Conservation (phyloP, 257 asterid species). For the Solanum okadae region DNA sequence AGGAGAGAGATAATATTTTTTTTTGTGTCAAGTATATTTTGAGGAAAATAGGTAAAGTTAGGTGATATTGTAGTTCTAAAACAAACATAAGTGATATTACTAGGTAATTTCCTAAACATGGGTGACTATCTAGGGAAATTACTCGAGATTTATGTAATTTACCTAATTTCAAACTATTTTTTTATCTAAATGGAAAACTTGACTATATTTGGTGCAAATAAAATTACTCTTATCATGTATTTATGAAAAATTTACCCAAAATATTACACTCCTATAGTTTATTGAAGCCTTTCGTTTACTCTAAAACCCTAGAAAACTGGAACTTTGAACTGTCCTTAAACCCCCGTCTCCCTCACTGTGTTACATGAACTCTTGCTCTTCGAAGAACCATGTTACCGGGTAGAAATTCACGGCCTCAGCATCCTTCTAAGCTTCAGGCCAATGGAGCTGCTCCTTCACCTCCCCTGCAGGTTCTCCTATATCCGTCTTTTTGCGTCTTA, state of each 20-base stretch:
- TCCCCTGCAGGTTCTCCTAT: conserved; percentile 28
- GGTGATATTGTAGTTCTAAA: too few species aligned
- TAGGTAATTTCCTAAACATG: too few species aligned
- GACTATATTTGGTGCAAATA: too few species aligned
- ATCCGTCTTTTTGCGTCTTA: not conserved
- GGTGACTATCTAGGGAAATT: too few species aligned
- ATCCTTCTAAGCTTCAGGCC: conserved; percentile 16
- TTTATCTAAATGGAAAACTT: too few species aligned
- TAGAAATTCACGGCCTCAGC: conserved; percentile 4
- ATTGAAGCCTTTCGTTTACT: not conserved
- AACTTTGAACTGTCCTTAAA: not conserved
- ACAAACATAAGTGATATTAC: too few species aligned
- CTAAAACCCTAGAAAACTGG: conserved; percentile 21
- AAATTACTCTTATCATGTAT: not conserved
- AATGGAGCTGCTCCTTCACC: conserved; percentile 26
- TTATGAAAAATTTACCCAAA: not conserved
- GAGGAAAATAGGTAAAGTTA: too few species aligned
- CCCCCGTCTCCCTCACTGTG: not conserved
- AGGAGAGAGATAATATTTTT: too few species aligned
- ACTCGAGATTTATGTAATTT: too few species aligned
- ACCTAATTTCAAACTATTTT: not conserved
- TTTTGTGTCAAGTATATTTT: too few species aligned
- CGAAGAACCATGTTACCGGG: conserved; percentile 2
- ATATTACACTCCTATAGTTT: not conserved
- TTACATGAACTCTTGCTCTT: not conserved